phyloP scores from a whole-genome alignment of 352 stramenopile species.

The Peronospora belbahrii region DNA sequence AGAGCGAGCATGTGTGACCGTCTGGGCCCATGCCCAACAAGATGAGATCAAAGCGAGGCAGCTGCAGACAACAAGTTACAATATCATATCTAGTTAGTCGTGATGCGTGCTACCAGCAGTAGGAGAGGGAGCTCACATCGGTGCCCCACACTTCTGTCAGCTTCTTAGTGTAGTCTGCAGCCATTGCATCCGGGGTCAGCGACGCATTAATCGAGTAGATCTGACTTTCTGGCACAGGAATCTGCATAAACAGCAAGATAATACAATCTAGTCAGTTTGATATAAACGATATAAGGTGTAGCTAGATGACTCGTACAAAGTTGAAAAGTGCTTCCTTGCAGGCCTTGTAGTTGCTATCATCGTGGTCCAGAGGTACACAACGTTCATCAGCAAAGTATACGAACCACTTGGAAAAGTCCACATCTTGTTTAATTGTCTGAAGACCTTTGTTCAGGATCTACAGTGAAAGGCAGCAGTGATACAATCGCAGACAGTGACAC shows the following conservation, averaged over 20 bases:
- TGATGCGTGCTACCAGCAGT: not conserved
- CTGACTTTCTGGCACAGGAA: slow-evolving; percentile 35
- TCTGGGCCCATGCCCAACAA: slow-evolving; percentile 97
- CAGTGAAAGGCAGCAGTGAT: not conserved
- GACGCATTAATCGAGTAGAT: slow-evolving; percentile 91
- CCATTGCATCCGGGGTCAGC: slow-evolving; percentile 48
- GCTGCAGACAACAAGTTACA: slow-evolving; percentile 19
- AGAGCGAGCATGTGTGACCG: slow-evolving; percentile 97
- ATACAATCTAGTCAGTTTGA: not conserved
- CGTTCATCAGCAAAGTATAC: slow-evolving; percentile 98
- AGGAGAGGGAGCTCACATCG: slow-evolving; percentile 30
- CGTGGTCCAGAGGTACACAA: slow-evolving; percentile 87
- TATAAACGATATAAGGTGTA: not conserved
- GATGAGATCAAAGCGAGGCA: slow-evolving; percentile 91
- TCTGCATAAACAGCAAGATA: slow-evolving; percentile 5
- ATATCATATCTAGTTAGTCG: slow-evolving; percentile 3
- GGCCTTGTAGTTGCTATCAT: slow-evolving; percentile 94
- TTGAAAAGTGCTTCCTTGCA: slow-evolving; percentile 88
- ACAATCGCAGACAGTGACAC: not conserved
- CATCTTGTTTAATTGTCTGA: slow-evolving; percentile 53
- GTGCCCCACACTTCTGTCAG: slow-evolving; percentile 51
- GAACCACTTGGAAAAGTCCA: slow-evolving; percentile 94
- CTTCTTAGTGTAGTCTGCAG: slow-evolving; percentile 69
- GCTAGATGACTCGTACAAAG: slow-evolving; percentile 32
- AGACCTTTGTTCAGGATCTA: slow-evolving; percentile 82